Conservation (phyloP, 2,329 filamentous ascomycete genomes). For the Ascochyta clinopodiicola region DNA sequence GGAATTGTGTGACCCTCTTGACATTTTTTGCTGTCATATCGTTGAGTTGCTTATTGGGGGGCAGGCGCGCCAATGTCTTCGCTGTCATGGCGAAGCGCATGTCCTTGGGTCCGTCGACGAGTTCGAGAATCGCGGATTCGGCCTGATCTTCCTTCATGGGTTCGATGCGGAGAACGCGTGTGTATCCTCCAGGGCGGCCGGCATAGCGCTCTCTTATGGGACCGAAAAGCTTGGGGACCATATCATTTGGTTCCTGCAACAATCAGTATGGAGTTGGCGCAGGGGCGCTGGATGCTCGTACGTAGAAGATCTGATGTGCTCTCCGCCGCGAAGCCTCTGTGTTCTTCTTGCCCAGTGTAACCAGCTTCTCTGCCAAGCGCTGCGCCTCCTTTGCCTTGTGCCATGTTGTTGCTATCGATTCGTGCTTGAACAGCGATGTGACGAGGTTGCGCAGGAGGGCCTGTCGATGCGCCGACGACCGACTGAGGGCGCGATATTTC, state of each 20-base stretch:
- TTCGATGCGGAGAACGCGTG: constrained; percentile 90
- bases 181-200: constrained; percentile 86
- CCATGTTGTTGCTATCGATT: constrained; percentile 94
- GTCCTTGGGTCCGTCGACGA: constrained; percentile 93
- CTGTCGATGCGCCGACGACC: constrained; percentile 84
- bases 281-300: constrained; percentile 57
- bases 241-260: constrained; percentile 67
- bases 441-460: constrained; percentile 95
- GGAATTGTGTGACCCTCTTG: constrained; percentile 80
- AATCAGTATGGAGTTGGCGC: constrained; percentile 23
- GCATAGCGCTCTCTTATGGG: constrained; percentile 80
- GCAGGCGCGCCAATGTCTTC: constrained; percentile 73
- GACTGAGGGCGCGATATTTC: constrained; percentile 88
- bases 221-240: constrained; percentile 88
- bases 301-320: constrained; percentile 84
- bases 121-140: constrained; percentile 86
- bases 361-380: constrained; percentile 88
- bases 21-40: constrained; percentile 80
- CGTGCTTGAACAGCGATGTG: constrained; percentile 90
- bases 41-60: constrained; percentile 64
- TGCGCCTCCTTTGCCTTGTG: constrained; percentile 98
- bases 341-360: constrained; percentile 92
- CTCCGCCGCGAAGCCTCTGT: constrained; percentile 78
- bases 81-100: constrained; percentile 95
- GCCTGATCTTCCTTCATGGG: constrained; percentile 88